Evolutionary conservation across 371 early-diverging fungal species (phyloP).

Genomic region (Mortierella sp.): DNA sequence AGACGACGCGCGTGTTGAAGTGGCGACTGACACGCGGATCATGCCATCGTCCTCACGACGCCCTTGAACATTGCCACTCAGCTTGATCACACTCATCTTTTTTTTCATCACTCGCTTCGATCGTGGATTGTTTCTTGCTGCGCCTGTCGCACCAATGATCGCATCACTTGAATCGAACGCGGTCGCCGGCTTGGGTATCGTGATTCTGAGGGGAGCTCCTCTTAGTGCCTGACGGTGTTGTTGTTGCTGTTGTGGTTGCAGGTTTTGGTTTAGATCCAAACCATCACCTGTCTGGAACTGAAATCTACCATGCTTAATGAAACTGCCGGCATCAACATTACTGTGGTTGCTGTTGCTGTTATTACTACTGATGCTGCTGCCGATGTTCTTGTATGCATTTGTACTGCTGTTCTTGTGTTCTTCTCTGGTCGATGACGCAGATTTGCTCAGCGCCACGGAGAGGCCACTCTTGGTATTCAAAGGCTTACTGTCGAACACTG

Average conservation of each 20-base stretch:
- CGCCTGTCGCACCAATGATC: neutral
- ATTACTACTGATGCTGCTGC: neutral
- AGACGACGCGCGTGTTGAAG: slow-evolving; percentile 9
- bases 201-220: slow-evolving; percentile 12
- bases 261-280: neutral
- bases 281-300: slow-evolving; percentile 16
- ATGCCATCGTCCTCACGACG: slow-evolving; percentile 52
- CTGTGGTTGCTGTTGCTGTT: slow-evolving; percentile 3
- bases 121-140: slow-evolving; percentile 14
- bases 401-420: slow-evolving; percentile 10
- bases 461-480: slow-evolving; percentile 26
- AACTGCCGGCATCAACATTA: neutral
- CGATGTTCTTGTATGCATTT: slow-evolving; percentile 1
- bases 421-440: slow-evolving; percentile 24
- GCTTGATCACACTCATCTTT: slow-evolving; percentile 52
- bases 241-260: neutral
- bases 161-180: slow-evolving; percentile 21
- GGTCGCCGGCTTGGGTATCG: slow-evolving; percentile 17
- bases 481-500: neutral
- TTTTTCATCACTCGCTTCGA: slow-evolving; percentile 52
- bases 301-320: neutral
- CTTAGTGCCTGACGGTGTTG: neutral
- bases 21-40: slow-evolving; percentile 35
- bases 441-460: slow-evolving; percentile 21
- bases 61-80: slow-evolving; percentile 49